Conservation (phyloP, 2,329 filamentous ascomycete genomes). For the Didymella segeticola region DNA sequence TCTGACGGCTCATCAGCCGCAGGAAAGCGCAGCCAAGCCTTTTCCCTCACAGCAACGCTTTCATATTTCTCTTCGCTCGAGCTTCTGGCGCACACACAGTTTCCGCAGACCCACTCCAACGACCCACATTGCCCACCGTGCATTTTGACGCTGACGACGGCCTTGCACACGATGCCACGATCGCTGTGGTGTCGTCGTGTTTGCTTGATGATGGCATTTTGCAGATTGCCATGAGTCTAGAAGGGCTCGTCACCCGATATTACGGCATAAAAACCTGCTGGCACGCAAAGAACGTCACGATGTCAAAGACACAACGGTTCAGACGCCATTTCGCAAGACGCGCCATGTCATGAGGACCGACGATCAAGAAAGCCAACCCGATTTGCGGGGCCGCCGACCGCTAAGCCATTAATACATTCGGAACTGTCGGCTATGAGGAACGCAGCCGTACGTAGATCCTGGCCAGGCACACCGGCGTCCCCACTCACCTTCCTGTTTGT, state of each 20-base stretch:
- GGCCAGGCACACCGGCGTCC: conserved; percentile 22
- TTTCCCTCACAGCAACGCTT: conserved; percentile 26
- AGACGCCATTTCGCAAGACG: conserved; percentile 25
- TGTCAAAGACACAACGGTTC: conserved; percentile 24
- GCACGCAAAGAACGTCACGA: conserved; percentile 35
- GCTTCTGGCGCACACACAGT: conserved; percentile 19
- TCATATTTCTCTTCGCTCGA: conserved; percentile 13
- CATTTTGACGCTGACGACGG: conserved; percentile 5
- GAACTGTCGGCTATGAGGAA: conserved; percentile 31
- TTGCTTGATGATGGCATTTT: conserved; percentile 33
- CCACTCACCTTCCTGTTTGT: conserved; percentile 31
- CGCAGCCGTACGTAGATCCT: conserved; percentile 16
- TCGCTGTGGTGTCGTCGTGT: background rate
- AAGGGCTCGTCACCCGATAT: conserved; percentile 21
- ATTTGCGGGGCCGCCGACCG: conserved; percentile 25
- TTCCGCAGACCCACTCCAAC: conserved; percentile 14
- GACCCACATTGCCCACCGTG: conserved; percentile 23
- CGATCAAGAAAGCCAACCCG: conserved; percentile 31
- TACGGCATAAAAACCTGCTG: conserved; percentile 26
- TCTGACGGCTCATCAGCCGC: conserved; percentile 32
- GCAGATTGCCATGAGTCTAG: conserved; percentile 14
- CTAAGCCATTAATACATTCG: too few relatives aligned
- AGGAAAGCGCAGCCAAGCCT: conserved; percentile 34
- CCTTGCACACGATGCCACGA: conserved; percentile 11
- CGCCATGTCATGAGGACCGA: conserved; percentile 35